A percentile compares a stretch with the other conserved stretches of the same genome.
Evolutionary conservation across 495 filamentous ascomycete genomes (phyloP).

Genomic region (Aspergillus leporis): DNA sequence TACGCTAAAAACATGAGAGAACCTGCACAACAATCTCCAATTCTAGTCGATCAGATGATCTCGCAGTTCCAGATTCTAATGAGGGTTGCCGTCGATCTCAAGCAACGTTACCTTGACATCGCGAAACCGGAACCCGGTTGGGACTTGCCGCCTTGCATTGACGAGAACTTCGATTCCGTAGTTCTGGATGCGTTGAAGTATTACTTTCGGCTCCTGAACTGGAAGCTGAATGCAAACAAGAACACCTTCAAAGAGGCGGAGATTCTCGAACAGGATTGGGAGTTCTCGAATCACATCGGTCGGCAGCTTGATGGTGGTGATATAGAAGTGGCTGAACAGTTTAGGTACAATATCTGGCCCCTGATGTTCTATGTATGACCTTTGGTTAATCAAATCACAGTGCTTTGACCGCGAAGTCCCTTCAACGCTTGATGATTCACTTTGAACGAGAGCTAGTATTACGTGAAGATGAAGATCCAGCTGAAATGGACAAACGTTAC

Average conservation of each 20-base stretch:
- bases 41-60: conserved; percentile 97
- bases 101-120: conserved; percentile 80
- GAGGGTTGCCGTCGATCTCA: conserved; percentile 87
- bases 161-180: conserved; percentile 95
- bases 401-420: conserved; percentile 85
- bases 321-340: conserved; percentile 98
- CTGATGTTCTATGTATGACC: conserved; percentile 1
- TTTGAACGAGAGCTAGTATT: conserved; percentile 90
- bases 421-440: conserved; percentile 81
- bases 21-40: conserved; percentile 74
- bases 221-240: conserved; percentile 95
- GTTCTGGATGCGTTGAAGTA: conserved; percentile 93
- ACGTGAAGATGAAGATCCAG: conserved; percentile 74
- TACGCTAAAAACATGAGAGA: conserved; percentile 96
- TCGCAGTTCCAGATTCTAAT: conserved; percentile 92
- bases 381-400: conserved; percentile 39
- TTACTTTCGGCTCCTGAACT: conserved; percentile 96
- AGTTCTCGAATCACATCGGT: conserved; percentile 90
- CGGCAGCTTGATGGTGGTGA: conserved; percentile 86
- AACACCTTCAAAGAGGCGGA: conserved; percentile 99
- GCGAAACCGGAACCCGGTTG: conserved; percentile 88
- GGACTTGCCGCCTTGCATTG: conserved; percentile 94
- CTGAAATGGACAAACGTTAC: conserved; percentile 94
- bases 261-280: conserved; percentile 96
- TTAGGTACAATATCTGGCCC: conserved; percentile 55